Evolutionary conservation across 176 grass and related monocot species (phyloP).

Genomic region (Avena eriantha): DNA sequence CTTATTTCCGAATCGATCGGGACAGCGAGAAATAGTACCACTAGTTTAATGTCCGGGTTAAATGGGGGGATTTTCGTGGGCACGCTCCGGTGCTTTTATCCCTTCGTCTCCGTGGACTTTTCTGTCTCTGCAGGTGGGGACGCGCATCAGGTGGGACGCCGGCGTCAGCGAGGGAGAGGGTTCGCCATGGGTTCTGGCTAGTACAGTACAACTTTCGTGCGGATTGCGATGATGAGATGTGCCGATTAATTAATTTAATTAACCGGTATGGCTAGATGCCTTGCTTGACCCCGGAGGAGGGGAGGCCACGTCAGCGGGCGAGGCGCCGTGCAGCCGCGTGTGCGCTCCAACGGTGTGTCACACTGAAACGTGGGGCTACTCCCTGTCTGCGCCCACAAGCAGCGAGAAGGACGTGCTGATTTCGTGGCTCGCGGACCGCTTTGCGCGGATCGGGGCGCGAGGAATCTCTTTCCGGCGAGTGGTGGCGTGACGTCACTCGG

Average conservation of each 20-base stretch:
- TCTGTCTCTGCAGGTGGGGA: slow-evolving; percentile 19
- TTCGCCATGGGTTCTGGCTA: neutral
- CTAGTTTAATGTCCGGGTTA: slow-evolving; percentile 13
- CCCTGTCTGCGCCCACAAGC: neutral
- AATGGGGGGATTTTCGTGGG: neutral
- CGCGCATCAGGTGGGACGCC: fast-evolving
- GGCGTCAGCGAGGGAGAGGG: neutral
- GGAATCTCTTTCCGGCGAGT: slow-evolving; percentile 25
- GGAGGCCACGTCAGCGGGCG: neutral
- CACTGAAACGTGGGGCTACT: neutral
- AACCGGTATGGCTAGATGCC: slow-evolving; percentile 32
- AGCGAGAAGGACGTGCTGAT: neutral
- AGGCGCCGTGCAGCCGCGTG: slow-evolving; percentile 2
- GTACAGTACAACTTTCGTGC: too few relatives aligned
- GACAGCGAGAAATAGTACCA: neutral
- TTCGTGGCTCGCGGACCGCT: neutral
- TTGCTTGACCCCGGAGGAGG: slow-evolving; percentile 9
- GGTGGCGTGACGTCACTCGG: neutral
- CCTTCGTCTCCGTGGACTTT: neutral
- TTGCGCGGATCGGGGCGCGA: slow-evolving; percentile 12
- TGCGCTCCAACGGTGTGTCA: neutral
- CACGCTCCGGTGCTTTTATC: neutral
- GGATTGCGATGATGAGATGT: slow-evolving; percentile 20
- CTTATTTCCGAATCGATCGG: slow-evolving; percentile 16
- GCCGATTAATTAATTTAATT: slow-evolving; percentile 31